Conservation (phyloP, 768 basidiomycete genomes). For the Calocybe gangraenosa region DNA sequence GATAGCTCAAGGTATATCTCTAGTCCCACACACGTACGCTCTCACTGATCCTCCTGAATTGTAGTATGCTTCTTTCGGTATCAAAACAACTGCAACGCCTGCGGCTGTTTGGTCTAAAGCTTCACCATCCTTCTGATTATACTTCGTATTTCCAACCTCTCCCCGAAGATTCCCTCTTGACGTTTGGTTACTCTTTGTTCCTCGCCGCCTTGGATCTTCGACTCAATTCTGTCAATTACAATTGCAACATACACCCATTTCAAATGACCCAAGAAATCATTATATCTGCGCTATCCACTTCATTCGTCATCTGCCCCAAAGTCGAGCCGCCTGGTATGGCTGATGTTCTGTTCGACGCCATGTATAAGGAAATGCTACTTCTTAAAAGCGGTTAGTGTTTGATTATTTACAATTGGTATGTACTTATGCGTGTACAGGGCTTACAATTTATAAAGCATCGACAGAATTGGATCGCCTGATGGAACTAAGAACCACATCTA, state of each 20-base stretch:
- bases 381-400: conserved; percentile 7
- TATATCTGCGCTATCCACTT: conserved; percentile 20
- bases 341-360: conserved; percentile 13
- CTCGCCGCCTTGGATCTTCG: conserved; percentile 25
- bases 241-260: conserved; percentile 18
- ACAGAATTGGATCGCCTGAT: conserved; percentile 5
- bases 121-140: conserved; percentile 19
- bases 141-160: conserved; percentile 19
- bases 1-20: conserved; percentile 14
- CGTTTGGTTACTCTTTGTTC: conserved; percentile 28
- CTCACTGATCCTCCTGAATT: too few relatives aligned
- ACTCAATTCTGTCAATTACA: conserved; percentile 18
- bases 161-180: conserved; percentile 22
- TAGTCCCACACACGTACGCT: not conserved
- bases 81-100: conserved; percentile 14
- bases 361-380: conserved; percentile 11
- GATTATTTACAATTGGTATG: too few relatives aligned
- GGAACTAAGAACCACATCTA: not conserved
- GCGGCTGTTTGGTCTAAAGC: conserved; percentile 19
- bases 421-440: not conserved
- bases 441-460: conserved; percentile 2
- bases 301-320: conserved; percentile 20
- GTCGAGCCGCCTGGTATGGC: conserved; percentile 25
- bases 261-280: conserved; percentile 24
- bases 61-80: conserved; percentile 11